Evolutionary conservation across 208 protist species (phyloP).

Genomic region (Trypanosoma melophagium): DNA sequence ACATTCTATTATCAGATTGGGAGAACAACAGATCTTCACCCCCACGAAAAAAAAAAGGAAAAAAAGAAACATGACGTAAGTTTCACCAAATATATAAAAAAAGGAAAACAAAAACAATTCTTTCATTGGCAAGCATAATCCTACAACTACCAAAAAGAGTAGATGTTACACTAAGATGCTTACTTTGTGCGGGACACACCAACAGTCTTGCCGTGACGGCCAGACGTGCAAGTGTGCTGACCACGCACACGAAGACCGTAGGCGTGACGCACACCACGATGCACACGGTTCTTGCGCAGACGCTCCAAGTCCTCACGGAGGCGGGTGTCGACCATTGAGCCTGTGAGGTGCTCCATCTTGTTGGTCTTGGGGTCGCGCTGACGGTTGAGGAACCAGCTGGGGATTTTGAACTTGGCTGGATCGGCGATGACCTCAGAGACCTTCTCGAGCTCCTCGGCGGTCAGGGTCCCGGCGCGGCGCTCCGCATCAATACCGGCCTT

Average conservation of each 20-base stretch:
- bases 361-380: constrained; percentile 98
- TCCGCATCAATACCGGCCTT: constrained; percentile 98
- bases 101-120: not conserved
- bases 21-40: too few relatives aligned
- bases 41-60: constrained; percentile 12
- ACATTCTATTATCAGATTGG: too few relatives aligned
- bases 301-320: constrained; percentile 99
- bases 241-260: constrained; percentile 99
- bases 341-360: constrained; percentile 96
- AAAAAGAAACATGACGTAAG: not conserved
- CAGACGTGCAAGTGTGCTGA: constrained; percentile 99
- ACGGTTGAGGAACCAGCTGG: constrained; percentile 99
- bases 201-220: constrained; percentile 94
- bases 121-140: not conserved
- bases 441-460: constrained; percentile 95
- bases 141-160: not conserved
- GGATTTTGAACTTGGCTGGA: constrained; percentile 99
- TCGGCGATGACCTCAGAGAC: constrained; percentile 98
- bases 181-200: constrained; percentile 85
- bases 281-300: constrained; percentile 98
- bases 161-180: constrained; percentile 16
- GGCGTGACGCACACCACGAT: constrained; percentile 99
- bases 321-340: constrained; percentile 97
- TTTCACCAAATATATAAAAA: constrained; percentile 2
- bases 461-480: constrained; percentile 94